These are phyloP conservation scores for Neurospora pannonica DNA, from an alignment of 495 filamentous ascomycete species.

Conservation along the genomic window DNA sequence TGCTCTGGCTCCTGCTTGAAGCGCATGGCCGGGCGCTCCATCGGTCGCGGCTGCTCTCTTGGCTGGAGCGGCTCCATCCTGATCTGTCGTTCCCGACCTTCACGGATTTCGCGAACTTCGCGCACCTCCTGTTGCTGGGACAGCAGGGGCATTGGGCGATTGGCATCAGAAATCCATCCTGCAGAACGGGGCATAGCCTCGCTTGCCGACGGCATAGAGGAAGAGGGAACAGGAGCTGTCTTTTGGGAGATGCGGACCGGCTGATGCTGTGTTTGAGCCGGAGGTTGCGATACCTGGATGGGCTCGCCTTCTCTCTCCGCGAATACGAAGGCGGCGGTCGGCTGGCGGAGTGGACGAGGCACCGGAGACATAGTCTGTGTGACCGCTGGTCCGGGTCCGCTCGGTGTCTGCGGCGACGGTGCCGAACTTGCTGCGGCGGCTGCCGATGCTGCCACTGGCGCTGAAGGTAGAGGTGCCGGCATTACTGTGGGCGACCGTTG, in stretches of 20 bases:
- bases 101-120: slow-evolving; percentile 6
- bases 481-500: slow-evolving; percentile 11
- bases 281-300: neutral
- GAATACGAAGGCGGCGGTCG: slow-evolving; percentile 21
- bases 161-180: slow-evolving; percentile 13
- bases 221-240: slow-evolving; percentile 6
- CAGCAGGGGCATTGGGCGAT: slow-evolving; percentile 13
- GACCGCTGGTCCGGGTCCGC: slow-evolving; percentile 7
- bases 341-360: slow-evolving; percentile 27
- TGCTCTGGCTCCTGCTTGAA: slow-evolving; percentile 39
- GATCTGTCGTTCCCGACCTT: slow-evolving; percentile 20
- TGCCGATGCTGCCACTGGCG: slow-evolving; percentile 1
- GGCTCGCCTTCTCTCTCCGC: slow-evolving; percentile 21
- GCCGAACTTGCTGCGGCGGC: slow-evolving; percentile 2
- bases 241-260: slow-evolving; percentile 20
- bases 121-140: slow-evolving; percentile 10
- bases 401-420: neutral
- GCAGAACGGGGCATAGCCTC: slow-evolving; percentile 16
- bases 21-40: slow-evolving; percentile 21
- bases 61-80: slow-evolving; percentile 13
- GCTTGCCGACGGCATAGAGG: slow-evolving; percentile 12
- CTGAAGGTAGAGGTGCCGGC: slow-evolving; percentile 7
- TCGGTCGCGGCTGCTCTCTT: slow-evolving; percentile 22
- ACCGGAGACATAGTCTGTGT: slow-evolving; percentile 31
- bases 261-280: slow-evolving; percentile 1